Percentiles rank a stretch among this genome's conserved stretches.
Evolutionary conservation across 2,329 filamentous ascomycete genomes (phyloP).

Genomic region (Aspergillus jensenii): DNA sequence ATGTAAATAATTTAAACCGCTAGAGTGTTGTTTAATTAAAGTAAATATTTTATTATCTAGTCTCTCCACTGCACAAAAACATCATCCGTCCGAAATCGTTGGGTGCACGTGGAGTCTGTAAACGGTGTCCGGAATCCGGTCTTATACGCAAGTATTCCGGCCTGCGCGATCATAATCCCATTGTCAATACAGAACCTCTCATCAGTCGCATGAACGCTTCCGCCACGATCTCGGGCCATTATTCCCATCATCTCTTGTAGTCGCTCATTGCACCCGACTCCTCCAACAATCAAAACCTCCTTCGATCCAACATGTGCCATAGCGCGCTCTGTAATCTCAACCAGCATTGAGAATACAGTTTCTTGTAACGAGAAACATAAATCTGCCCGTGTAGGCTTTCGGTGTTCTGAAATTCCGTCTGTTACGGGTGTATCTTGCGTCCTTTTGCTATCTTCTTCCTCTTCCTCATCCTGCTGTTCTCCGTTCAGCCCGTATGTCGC

Average conservation of each 20-base stretch:
- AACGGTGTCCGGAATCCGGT: constrained; percentile 76
- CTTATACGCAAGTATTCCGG: constrained; percentile 79
- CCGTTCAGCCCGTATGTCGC: constrained; percentile 44
- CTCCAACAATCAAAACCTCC: constrained; percentile 92
- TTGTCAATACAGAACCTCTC: constrained; percentile 99
- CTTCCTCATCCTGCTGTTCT: constrained; percentile 53
- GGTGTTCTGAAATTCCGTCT: constrained; percentile 34
- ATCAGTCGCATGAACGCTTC: constrained; percentile 90
- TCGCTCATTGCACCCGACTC: constrained; percentile 91
- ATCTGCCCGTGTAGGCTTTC: constrained; percentile 69
- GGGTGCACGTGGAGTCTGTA: constrained; percentile 80
- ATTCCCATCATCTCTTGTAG: constrained; percentile 97
- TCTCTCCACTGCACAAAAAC: constrained; percentile 78
- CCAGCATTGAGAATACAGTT: constrained; percentile 93
- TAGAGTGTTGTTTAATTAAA: not conserved
- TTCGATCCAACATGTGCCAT: constrained; percentile 95
- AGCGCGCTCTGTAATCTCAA: constrained; percentile 96
- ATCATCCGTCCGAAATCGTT: constrained; percentile 79
- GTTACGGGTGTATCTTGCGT: constrained; percentile 11
- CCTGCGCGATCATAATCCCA: constrained; percentile 99
- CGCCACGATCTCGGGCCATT: constrained; percentile 86
- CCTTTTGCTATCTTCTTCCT: constrained; percentile 20
- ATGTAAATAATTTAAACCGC: not conserved
- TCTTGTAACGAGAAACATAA: constrained; percentile 95
- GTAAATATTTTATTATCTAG: constrained; percentile 21